Evolutionary conservation across 441 rosid genomes (phyloP), one percentile per base, ranked within the genome.

Genomic region (Populus hybrid): DNA sequence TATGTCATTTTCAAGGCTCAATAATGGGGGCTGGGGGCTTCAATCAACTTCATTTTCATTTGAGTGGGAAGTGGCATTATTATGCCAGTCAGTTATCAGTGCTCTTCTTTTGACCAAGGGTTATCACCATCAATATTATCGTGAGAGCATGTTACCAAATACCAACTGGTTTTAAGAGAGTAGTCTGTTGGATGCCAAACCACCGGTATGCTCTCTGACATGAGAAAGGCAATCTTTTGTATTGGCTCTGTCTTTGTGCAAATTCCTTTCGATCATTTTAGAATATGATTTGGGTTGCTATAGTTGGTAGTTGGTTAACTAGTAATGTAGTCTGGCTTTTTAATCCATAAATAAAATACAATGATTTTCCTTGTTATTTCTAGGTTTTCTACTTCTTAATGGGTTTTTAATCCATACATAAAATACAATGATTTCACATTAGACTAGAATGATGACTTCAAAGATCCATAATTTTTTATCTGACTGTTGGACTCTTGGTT

Each of bases 201-300:
- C 35, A 7, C 57, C 6, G 57, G 18, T 46, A 0, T 34, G 18
- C 67, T 30, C 10, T 2, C 42, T 70, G 57, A 61, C 18, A 35
- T 23, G 50, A 63, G 70, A 40, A 76, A 61, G 8, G 70, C 3
- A 74, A 74, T 42, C 12, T 32, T 65, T 71, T 77, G 66, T n/a
- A 7, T 20, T 10, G 35, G 12, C 63, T 57, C 63, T 54, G 10
- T 20, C 64, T 57, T 8, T 57, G 24, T 20, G 64, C 64, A 57
- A 57, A 57, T 8, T 57, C 64, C 64, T n/a, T 57, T 57, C n/a
- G 64, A 57, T 57, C 64, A 57, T 57, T n/a, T 20, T 20, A 57
- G 64, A 20, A 57, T 57, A 57, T 57, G 64, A 57, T 57, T 7
- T 57, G 64, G 64, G 23, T 20, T 57, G 64, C 64, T 57, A n/a